phyloP scores from a whole-genome alignment of 2,329 filamentous ascomycete species.

The Daldinia eschscholtzii region DNA sequence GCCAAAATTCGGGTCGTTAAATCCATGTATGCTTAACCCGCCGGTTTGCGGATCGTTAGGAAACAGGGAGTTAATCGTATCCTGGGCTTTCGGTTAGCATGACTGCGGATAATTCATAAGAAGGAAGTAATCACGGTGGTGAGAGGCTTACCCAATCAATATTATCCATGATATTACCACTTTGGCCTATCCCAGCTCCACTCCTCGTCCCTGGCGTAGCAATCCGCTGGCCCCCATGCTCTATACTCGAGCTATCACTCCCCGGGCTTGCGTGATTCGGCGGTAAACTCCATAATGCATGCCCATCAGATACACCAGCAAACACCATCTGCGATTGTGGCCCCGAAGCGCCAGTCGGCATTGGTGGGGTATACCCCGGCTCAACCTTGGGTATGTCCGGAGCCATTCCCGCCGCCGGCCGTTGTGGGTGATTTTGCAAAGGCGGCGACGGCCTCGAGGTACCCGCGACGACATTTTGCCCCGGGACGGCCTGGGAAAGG shows the following conservation, averaged over 20 bases:
- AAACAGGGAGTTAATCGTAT: constrained; percentile 56
- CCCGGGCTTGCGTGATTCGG: constrained; percentile 58
- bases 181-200: constrained; percentile 20
- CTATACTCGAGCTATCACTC: constrained; percentile 57
- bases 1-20: constrained; percentile 54
- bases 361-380: constrained; percentile 34
- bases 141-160: constrained; percentile 73
- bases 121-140: not conserved
- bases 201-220: constrained; percentile 15
- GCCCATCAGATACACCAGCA: constrained; percentile 62
- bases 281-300: constrained; percentile 61
- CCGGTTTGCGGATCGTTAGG: constrained; percentile 57
- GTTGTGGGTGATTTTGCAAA: constrained; percentile 19
- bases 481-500: constrained; percentile 57
- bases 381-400: constrained; percentile 32
- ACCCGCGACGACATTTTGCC: constrained; percentile 53
- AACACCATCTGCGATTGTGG: constrained; percentile 55
- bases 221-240: constrained; percentile 30
- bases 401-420: constrained; percentile 15
- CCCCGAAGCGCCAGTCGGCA: constrained; percentile 24
- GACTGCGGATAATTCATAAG: not conserved
- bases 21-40: constrained; percentile 55
- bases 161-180: constrained; percentile 60
- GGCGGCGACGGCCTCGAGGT: constrained; percentile 28
- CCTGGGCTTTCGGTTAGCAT: constrained; percentile 44